Percentiles rank a stretch among this genome's conserved stretches.
These are phyloP conservation scores for Durusdinium trenchii DNA, from an alignment of 73 alveolate species.

Conservation along the genomic window DNA sequence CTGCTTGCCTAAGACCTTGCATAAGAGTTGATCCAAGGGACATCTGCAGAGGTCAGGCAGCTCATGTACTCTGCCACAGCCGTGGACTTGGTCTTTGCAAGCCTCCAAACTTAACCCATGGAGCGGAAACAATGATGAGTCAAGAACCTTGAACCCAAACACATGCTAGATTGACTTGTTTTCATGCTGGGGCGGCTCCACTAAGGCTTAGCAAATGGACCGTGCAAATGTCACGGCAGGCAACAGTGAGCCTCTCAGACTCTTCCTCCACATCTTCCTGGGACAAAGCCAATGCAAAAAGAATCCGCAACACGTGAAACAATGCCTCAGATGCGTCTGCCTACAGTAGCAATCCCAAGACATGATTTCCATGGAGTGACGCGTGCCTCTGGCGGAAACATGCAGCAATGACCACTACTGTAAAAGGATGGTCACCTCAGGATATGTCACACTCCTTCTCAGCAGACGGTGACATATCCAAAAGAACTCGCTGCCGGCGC, in stretches of 20 bases:
- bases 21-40: background rate
- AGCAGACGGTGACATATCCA: background rate
- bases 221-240: too few relatives aligned
- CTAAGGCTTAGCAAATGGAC: too few relatives aligned
- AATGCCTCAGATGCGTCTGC: too few relatives aligned
- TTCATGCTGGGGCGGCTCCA: too few relatives aligned
- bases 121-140: background rate
- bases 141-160: background rate
- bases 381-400: too few relatives aligned
- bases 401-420: too few relatives aligned
- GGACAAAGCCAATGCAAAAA: background rate
- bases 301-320: too few relatives aligned
- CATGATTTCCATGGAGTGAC: too few relatives aligned
- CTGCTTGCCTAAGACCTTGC: too few relatives aligned
- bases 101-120: background rate
- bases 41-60: constrained; percentile 34
- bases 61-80: constrained; percentile 62
- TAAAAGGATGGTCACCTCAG: background rate
- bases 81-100: constrained; percentile 8
- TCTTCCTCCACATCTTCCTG: constrained; percentile 8
- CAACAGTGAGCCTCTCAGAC: background rate
- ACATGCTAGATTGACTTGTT: background rate
- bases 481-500: constrained; percentile 97
- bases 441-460: background rate
- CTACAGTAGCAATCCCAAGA: too few relatives aligned